Evolutionary conservation across 2,329 filamentous ascomycete genomes (phyloP).

Genomic region (Ascochyta pisi): DNA sequence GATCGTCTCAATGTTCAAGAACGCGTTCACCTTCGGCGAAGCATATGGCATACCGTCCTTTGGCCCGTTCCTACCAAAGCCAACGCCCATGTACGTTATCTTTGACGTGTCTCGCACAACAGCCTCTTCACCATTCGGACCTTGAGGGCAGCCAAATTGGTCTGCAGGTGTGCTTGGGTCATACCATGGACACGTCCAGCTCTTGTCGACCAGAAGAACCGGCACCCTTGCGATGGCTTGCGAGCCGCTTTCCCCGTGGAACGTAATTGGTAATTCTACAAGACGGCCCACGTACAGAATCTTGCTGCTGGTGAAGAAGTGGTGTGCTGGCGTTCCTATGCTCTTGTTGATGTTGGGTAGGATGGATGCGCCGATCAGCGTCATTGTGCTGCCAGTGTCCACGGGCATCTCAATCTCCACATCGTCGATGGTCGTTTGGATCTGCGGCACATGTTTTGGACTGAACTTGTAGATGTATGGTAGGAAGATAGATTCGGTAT

Average conservation of each 20-base stretch:
- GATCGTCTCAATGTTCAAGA: conserved; percentile 43
- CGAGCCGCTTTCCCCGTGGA: conserved; percentile 29
- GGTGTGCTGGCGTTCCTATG: conserved; percentile 36
- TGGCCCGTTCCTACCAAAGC: conserved; percentile 42
- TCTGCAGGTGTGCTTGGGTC: conserved; percentile 33
- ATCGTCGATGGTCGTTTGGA: conserved; percentile 38
- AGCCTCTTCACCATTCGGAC: conserved; percentile 36
- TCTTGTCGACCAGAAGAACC: conserved; percentile 43
- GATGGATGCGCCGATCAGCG: conserved; percentile 43
- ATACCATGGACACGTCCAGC: conserved; percentile 45
- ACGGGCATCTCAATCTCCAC: conserved; percentile 42
- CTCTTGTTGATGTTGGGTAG: conserved; percentile 34
- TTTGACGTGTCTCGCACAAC: conserved; percentile 31
- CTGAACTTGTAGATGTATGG: conserved; percentile 41
- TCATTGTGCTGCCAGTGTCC: conserved; percentile 46
- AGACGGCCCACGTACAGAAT: conserved; percentile 44
- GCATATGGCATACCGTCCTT: conserved; percentile 40
- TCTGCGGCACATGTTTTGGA: conserved; percentile 32
- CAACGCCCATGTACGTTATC: conserved; percentile 49
- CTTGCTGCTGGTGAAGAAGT: conserved; percentile 45
- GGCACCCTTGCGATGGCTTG: conserved; percentile 37
- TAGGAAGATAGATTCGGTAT: conserved; percentile 40
- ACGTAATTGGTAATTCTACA: conserved; percentile 37
- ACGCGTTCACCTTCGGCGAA: conserved; percentile 42
- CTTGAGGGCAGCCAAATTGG: conserved; percentile 36